Evolutionary conservation across 441 rosid genomes (phyloP).

Genomic region (Pelargonium citronellum): DNA sequence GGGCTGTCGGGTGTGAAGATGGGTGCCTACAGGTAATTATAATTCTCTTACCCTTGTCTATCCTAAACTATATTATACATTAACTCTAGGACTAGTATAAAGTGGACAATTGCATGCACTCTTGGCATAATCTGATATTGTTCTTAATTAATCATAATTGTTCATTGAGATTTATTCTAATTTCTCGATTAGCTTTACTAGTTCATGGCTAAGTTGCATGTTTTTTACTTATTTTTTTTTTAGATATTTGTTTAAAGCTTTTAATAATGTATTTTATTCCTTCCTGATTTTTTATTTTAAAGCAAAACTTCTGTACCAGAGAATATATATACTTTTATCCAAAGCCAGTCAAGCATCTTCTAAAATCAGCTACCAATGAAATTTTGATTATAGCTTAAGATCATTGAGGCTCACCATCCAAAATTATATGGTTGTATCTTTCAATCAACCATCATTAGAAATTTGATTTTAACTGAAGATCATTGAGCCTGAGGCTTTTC

Average conservation of each 20-base stretch:
- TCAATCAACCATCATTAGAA: no score
- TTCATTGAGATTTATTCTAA: background rate
- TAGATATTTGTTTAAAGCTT: background rate
- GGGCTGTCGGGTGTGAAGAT: slow-evolving; percentile 98
- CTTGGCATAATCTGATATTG: background rate
- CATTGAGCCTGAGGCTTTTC: background rate
- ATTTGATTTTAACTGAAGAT: no score
- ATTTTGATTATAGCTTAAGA: no score
- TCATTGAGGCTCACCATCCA: no score
- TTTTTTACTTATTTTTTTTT: background rate
- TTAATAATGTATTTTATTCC: background rate
- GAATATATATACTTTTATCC: background rate
- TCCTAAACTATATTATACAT: background rate
- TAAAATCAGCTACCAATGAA: no score
- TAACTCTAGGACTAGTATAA: background rate
- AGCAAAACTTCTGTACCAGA: background rate
- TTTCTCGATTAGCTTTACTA: no score
- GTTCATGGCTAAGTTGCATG: no score
- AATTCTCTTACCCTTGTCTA: background rate
- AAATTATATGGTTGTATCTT: no score
- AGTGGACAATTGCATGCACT: background rate
- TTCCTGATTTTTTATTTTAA: background rate
- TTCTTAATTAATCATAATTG: no score
- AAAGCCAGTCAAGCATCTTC: background rate
- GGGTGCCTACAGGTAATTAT: slow-evolving; percentile 74